Percentiles rank a stretch among this genome's conserved stretches.
Evolutionary conservation across 305 asterid species (phyloP).

Genomic region (Rubia occidens): DNA sequence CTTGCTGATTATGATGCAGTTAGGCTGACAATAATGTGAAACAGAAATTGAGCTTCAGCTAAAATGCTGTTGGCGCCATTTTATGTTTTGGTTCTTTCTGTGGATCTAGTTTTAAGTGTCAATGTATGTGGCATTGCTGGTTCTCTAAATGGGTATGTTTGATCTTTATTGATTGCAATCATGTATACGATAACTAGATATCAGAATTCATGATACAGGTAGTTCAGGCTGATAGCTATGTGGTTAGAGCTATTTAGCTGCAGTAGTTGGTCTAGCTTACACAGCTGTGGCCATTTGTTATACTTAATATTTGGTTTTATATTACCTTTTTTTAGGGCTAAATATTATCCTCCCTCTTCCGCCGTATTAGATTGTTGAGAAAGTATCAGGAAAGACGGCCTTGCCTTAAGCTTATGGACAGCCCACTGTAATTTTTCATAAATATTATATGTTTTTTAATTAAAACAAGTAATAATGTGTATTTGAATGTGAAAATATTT

Average conservation of each 20-base stretch:
- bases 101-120: neutral
- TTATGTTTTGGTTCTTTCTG: neutral
- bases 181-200: neutral
- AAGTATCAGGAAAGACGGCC: neutral
- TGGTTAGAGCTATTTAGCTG: neutral
- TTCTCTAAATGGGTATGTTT: neutral
- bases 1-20: neutral
- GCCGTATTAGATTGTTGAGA: neutral
- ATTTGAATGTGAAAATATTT: too few species aligned
- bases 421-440: too few species aligned
- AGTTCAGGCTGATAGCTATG: neutral
- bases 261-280: neutral
- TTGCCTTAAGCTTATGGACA: too few species aligned
- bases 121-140: neutral
- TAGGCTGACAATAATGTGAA: slow-evolving; percentile 4
- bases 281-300: neutral
- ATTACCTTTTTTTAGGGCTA: neutral
- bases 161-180: neutral
- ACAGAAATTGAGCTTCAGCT: neutral
- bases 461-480: too few species aligned
- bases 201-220: neutral
- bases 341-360: neutral
- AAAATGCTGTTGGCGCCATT: neutral
- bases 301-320: neutral
- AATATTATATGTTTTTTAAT: too few species aligned